Base-by-base conservation (phyloP, 768 basidiomycete species). In the Lactifluus rugatus region DNA sequence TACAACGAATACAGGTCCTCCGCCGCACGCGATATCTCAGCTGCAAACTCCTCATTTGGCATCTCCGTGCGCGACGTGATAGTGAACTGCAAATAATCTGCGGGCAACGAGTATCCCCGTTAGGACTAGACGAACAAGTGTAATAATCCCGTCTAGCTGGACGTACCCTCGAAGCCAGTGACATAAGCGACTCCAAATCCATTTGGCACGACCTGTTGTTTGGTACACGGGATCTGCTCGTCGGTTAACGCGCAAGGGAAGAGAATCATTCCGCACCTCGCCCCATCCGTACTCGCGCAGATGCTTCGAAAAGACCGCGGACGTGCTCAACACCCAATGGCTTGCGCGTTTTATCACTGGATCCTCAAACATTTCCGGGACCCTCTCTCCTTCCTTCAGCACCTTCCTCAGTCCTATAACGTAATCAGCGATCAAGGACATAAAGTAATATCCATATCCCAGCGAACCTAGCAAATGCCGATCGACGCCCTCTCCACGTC, bases 111-210 rank as follows among this genome's bases (percentile, higher is more conserved):
- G 25, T 31, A 34, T 42, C 10, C 17, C 14, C 28, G 19, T 31
- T n/a, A 19, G 57, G 2, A 17, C 32, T 7, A 56, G 46, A 21
- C 7, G 25, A n/a, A 17, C 10, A n/a, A 23, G 16, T 8, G 21
- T 36, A 36, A 19, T 46, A 8, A 17, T 6, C 21, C 45, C 31
- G 19, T 26, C 36, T 28, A 37, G 25, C 11, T 39, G 21, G 37
- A 69, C 80, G 54, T 57, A 85, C 87, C 83, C 62, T 89, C 81
- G 65, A 81, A 87, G 39, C 89, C 89, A n/a, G 93, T 93, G 81
- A 92, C 85, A 68, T 97, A 97, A 13, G 92, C 87, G 31, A 97
- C 86, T 32, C 94, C 94, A 67, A 94, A 97, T 1, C 94, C 94
- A 63, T 96, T 85, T 1, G 89, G 85, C 25, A 95, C 91, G 46